Percentiles rank a stretch among this genome's conserved stretches.
Conservation (phyloP, 2,329 filamentous ascomycete genomes). For the Byssoonygena ceratinophila region DNA sequence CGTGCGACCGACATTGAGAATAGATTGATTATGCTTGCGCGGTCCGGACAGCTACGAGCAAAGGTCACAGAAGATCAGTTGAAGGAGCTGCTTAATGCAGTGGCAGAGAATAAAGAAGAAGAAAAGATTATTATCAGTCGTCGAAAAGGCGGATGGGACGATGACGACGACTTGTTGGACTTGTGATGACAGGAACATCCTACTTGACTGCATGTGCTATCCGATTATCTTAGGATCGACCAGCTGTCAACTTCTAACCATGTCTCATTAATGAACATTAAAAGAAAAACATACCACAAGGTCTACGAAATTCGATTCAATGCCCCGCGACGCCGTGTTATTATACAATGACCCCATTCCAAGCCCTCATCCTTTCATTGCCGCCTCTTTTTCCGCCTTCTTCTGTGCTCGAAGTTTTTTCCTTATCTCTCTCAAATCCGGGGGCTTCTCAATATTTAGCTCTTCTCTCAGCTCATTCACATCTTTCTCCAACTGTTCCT, state of each 20-base stretch:
- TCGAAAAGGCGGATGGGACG: constrained; percentile 74
- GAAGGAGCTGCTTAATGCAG: constrained; percentile 77
- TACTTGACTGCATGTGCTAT: background rate
- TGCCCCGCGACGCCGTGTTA: constrained; percentile 6
- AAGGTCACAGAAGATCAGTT: constrained; percentile 90
- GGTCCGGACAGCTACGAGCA: constrained; percentile 69
- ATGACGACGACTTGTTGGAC: constrained; percentile 57
- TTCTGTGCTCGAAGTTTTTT: constrained; percentile 58
- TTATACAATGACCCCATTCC: background rate
- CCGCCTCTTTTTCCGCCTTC: constrained; percentile 50
- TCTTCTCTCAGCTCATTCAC: constrained; percentile 63
- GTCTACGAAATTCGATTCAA: background rate
- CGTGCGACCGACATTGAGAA: constrained; percentile 87
- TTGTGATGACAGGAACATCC: constrained; percentile 23
- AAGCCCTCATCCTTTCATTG: constrained; percentile 6
- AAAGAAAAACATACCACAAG: background rate
- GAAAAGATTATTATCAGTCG: constrained; percentile 80
- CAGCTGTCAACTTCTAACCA: background rate
- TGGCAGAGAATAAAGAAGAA: constrained; percentile 62
- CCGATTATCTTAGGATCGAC: background rate
- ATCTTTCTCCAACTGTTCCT: constrained; percentile 79
- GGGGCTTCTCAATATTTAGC: constrained; percentile 76
- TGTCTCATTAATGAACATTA: background rate
- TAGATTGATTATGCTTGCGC: constrained; percentile 80
- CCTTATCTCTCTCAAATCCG: constrained; percentile 70